Evolutionary conservation across 495 filamentous ascomycete genomes (phyloP), one percentile per base, ranked within the genome.

Genomic region (Rusavskia elegans): DNA sequence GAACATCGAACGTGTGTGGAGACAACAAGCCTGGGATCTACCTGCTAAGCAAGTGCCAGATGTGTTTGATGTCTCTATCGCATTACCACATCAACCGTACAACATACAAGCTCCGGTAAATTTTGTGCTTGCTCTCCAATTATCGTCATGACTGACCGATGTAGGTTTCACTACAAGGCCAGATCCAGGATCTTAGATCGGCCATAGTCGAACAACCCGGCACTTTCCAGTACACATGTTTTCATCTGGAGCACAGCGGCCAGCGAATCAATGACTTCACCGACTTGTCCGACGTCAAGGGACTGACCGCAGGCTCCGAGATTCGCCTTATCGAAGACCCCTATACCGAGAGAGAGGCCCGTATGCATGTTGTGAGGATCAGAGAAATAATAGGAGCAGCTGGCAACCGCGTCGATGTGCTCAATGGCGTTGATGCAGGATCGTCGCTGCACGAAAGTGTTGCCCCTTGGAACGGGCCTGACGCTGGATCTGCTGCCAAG

Each of bases 311-410:
- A 9, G 81, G 83, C 51, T 82, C 88, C 11, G 81, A 86, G 63
- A 71, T 97, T 38, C 76, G 73, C 35, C 69, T 99, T 54, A 80
- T 96, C 40, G 87, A 96, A 67, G 93, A 99, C 61, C 86, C 93
- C 17, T 99, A 99, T 66, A 99, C 87, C 23, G 93, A 97, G 71
- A 97, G 95, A 73, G 92, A 97, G 67, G 90, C 93, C 48, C 82
- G 93, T 55, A 82, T 97, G 73, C 93, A 99, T 67, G 69, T 96
- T 48, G 78, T 97, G 42, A 76, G 93, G 48, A 80, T 95, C 50
- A 73, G 93, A 55, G 93, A 99, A 58, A 72, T 99, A 45, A 85
- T 99, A 53, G 93, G 93, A 45, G 89, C 89, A 56, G 80, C 89
- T 32, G 87, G 87, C 21, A 80, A 94, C 64, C 82, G 89, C 48